These are phyloP conservation scores for Kurtzmaniella quercitrusa DNA, from an alignment of 1,139 yeast genomes.

Conservation along the genomic window DNA sequence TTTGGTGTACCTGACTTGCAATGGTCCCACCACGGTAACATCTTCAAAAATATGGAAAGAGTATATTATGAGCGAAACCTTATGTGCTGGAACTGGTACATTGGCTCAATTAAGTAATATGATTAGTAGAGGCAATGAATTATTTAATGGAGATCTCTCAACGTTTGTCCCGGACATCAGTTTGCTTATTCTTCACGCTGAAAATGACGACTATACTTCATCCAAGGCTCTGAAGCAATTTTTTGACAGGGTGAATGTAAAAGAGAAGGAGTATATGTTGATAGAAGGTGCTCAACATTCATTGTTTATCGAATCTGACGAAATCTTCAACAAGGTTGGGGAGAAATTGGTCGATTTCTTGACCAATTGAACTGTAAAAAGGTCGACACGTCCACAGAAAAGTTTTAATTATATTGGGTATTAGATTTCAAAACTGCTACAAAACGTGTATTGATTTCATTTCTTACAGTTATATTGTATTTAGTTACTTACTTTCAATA, in stretches of 20 bases:
- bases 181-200: conserved; percentile 15
- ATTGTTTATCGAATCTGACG: conserved; percentile 18
- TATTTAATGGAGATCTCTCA: conserved; percentile 9
- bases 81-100: conserved; percentile 17
- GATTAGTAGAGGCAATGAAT: conserved; percentile 15
- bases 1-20: conserved; percentile 2
- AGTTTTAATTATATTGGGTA: too few relatives aligned
- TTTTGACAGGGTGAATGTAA: conserved; percentile 12
- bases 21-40: conserved; percentile 14
- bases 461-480: too few relatives aligned
- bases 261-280: conserved; percentile 12
- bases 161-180: conserved; percentile 9
- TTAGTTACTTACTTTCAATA: too few relatives aligned
- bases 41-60: conserved; percentile 15
- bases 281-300: conserved; percentile 17
- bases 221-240: conserved; percentile 13
- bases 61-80: conserved; percentile 14
- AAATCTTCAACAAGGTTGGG: conserved; percentile 13
- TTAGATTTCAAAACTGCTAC: too few relatives aligned
- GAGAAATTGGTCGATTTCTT: conserved; percentile 7
- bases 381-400: not conserved
- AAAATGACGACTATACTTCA: conserved; percentile 16
- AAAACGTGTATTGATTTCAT: too few relatives aligned
- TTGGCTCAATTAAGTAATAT: conserved; percentile 16
- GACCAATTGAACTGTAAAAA: not conserved